Base-by-base conservation (phyloP, 1,284 basidiomycete genomes). In the Apiotrichum mycotoxinovorans region DNA sequence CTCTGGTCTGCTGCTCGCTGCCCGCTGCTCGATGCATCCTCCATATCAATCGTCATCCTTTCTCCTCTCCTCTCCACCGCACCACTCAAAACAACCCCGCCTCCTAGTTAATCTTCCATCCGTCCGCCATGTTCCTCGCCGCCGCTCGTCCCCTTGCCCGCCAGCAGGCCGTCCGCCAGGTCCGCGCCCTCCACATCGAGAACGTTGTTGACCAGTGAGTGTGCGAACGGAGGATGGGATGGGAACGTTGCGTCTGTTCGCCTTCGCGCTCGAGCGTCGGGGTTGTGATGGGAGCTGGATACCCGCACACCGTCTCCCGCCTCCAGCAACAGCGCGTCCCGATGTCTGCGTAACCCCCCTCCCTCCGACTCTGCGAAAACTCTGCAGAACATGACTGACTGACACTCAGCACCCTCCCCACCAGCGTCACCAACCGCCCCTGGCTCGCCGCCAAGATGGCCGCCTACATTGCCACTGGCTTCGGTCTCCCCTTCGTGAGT, bases 401-500 rank as follows among this genome's bases (percentile, higher is more conserved):
- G 12, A 40, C 18, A 11, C 14, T 26, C 53, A 75, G 73, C 68
- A 63, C 72, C 52, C 61, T 74, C 58, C 74, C 74, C 52, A 68
- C 65, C 55, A 57, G 57, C 38, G 66, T 71, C 58, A 67, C 53
- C 53, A 73, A 69, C 71, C 70, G 69, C 62, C 45, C 54, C 49
- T 63, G 60, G 56, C 63, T 74, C 57, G 72, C 64, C n/a, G 38
- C 45, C 60, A 74, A 73, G 67, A 65, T 76, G 25, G 44, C 54
- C 52, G 50, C 56, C 44, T 74, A 62, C 66, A n/a, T 50, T 30
- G 30, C 41, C 27, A n/a, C n/a, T 51, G 53, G 53, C 51, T 62
- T 65, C 35, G 60, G 59, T 37, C 60, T 61, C 45, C 62, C 62
- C 52, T 60, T 62, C 56, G 57, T 61, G 51, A 49, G 56, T 53